Percentiles rank a stretch among this genome's conserved stretches.
Evolutionary conservation across 306 rosid species (phyloP).

Genomic region (Phaseolus lunatus): DNA sequence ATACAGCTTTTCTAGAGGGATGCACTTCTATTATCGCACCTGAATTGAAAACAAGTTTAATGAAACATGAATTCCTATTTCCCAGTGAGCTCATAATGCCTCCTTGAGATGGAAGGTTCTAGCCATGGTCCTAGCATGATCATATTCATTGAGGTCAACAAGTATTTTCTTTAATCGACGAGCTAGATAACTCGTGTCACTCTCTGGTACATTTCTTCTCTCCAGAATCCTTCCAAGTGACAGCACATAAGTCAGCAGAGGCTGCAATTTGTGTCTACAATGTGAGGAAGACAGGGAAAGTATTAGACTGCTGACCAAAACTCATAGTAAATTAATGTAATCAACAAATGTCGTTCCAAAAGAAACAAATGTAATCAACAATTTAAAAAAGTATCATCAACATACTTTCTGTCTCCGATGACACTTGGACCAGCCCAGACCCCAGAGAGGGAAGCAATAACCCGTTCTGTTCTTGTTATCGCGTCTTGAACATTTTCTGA

Average conservation of each 20-base stretch:
- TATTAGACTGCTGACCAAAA: constrained; percentile 42
- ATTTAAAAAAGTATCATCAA: constrained; percentile 11
- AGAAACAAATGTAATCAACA: constrained; percentile 21
- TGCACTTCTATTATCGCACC: too few relatives aligned
- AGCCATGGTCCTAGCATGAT: constrained; percentile 75
- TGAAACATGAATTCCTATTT: constrained; percentile 32
- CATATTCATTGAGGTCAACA: constrained; percentile 90
- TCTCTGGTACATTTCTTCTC: constrained; percentile 68
- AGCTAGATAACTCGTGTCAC: constrained; percentile 72
- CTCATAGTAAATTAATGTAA: too few relatives aligned
- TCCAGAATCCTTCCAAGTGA: constrained; percentile 74
- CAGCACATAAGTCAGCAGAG: constrained; percentile 76
- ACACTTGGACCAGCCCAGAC: constrained; percentile 88
- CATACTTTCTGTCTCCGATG: constrained; percentile 71
- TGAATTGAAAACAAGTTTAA: constrained; percentile 18
- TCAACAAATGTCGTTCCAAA: constrained; percentile 33
- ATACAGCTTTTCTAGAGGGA: too few relatives aligned
- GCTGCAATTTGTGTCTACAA: constrained; percentile 80
- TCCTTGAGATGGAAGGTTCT: constrained; percentile 87
- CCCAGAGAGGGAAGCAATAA: constrained; percentile 79
- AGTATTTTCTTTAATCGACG: constrained; percentile 90
- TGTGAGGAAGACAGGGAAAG: background rate
- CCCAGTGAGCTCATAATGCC: constrained; percentile 65
- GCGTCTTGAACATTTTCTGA: constrained; percentile 87
- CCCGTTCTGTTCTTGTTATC: constrained; percentile 84